A percentile compares a stretch with the other conserved stretches of the same genome.
Conservation (phyloP, 768 basidiomycete genomes). For the Chalciporus piperatus region DNA sequence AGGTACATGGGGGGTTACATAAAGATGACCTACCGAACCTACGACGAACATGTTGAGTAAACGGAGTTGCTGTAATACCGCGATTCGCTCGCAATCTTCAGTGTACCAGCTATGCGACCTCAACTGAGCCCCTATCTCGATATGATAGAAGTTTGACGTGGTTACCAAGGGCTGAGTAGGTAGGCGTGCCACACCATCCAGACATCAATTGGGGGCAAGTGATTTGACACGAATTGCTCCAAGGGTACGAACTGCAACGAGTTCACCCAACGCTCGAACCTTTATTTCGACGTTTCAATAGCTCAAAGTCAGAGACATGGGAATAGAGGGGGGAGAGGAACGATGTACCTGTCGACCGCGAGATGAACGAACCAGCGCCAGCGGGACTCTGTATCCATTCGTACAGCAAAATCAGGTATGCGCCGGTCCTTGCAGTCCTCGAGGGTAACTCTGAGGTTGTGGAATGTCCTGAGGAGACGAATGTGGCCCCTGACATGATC, state of each 20-base stretch:
- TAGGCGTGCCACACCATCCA: slow-evolving; percentile 46
- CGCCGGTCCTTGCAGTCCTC: slow-evolving; percentile 28
- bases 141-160: background rate
- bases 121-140: background rate
- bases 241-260: slow-evolving; percentile 23
- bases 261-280: slow-evolving; percentile 36
- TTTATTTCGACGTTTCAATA: slow-evolving; percentile 3
- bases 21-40: slow-evolving; percentile 22
- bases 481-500: slow-evolving; percentile 35
- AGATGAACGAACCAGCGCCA: slow-evolving; percentile 42
- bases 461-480: slow-evolving; percentile 32
- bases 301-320: background rate
- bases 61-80: slow-evolving; percentile 22
- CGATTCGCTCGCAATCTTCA: slow-evolving; percentile 33
- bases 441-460: slow-evolving; percentile 26
- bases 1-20: too few relatives aligned
- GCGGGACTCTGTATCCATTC: slow-evolving; percentile 27
- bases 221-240: slow-evolving; percentile 23
- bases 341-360: slow-evolving; percentile 36
- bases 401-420: slow-evolving; percentile 24
- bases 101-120: slow-evolving; percentile 27
- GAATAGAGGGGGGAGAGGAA: background rate
- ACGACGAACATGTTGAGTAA: slow-evolving; percentile 28
- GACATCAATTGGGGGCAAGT: slow-evolving; percentile 38
- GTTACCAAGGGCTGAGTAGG: slow-evolving; percentile 36